Percentiles rank a stretch among this genome's conserved stretches.
Conservation (phyloP, 345 rosid species). For the Eucalyptus albens region DNA sequence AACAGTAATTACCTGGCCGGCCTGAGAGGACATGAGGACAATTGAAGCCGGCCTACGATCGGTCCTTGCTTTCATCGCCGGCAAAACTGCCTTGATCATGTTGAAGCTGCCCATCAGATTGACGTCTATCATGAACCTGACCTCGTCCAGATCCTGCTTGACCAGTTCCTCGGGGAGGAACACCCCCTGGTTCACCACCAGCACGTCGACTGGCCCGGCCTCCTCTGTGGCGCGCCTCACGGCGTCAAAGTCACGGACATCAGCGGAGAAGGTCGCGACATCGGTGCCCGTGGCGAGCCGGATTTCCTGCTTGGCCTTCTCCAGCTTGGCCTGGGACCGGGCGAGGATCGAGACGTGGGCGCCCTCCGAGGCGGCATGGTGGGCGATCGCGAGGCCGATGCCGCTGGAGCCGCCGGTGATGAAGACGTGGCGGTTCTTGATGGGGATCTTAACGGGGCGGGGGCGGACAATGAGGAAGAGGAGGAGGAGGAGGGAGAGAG, state of each 20-base stretch:
- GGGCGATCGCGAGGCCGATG: constrained; percentile 72
- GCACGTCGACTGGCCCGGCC: constrained; percentile 66
- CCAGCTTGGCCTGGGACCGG: constrained; percentile 44
- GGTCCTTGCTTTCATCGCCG: constrained; percentile 49
- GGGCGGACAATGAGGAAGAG: constrained; percentile 47
- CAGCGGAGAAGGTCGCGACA: constrained; percentile 51
- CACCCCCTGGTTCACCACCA: constrained; percentile 81
- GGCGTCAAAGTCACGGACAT: constrained; percentile 63
- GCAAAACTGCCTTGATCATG: constrained; percentile 69
- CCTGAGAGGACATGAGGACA: constrained; percentile 76
- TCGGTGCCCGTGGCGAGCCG: constrained; percentile 53
- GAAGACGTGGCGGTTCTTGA: constrained; percentile 72
- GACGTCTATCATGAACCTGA: constrained; percentile 64
- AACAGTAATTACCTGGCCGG: constrained; percentile 53
- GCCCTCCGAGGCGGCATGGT: constrained; percentile 54
- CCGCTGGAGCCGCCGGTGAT: constrained; percentile 93
- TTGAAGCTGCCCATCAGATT: constrained; percentile 80
- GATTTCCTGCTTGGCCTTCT: constrained; percentile 51
- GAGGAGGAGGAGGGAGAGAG: constrained; percentile 27
- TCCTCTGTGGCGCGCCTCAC: constrained; percentile 28
- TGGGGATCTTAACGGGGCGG: constrained; percentile 43
- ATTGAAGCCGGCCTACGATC: constrained; percentile 50
- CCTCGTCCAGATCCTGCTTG: constrained; percentile 49
- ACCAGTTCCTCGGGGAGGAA: constrained; percentile 53
- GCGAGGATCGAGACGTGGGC: constrained; percentile 77